Evolutionary conservation across 805 yeast species (phyloP).

Genomic region (Cyberlindnera xylosilytica): DNA sequence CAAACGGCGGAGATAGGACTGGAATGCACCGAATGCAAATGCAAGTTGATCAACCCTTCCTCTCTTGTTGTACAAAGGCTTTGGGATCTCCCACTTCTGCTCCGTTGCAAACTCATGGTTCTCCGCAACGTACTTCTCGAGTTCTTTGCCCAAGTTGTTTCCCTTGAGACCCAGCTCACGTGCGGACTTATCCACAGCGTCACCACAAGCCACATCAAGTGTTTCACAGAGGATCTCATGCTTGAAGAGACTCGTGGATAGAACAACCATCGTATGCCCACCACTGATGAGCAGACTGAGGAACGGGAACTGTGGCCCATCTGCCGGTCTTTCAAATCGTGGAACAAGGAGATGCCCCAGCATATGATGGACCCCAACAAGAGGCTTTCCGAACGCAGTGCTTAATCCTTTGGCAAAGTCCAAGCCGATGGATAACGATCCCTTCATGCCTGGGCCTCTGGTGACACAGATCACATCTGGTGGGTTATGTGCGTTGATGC

Average conservation of each 20-base stretch:
- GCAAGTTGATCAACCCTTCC: conserved; percentile 43
- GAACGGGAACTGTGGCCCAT: conserved; percentile 58
- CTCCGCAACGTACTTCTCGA: conserved; percentile 53
- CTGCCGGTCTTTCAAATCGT: conserved; percentile 43
- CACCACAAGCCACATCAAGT: conserved; percentile 88
- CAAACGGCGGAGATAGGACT: conserved; percentile 48
- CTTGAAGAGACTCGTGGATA: conserved; percentile 52
- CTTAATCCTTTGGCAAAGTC: conserved; percentile 84
- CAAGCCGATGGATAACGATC: conserved; percentile 77
- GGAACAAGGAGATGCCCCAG: conserved; percentile 82
- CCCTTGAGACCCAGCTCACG: conserved; percentile 79
- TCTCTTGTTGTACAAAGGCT: conserved; percentile 50
- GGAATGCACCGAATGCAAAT: conserved; percentile 79
- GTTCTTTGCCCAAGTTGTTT: conserved; percentile 79
- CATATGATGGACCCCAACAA: conserved; percentile 95
- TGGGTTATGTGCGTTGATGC: conserved; percentile 15
- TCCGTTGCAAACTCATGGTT: conserved; percentile 32
- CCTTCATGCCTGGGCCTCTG: conserved; percentile 96
- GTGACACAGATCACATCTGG: conserved; percentile 87
- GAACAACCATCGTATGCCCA: conserved; percentile 89
- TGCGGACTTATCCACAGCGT: conserved; percentile 90
- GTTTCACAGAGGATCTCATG: conserved; percentile 78
- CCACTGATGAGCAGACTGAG: conserved; percentile 82
- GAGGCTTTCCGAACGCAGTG: conserved; percentile 71
- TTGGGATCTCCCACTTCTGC: conserved; percentile 34